A percentile compares a stretch with the other conserved stretches of the same genome.
Conservation (phyloP, 441 rosid genomes). For the Gossypium davidsonii region DNA sequence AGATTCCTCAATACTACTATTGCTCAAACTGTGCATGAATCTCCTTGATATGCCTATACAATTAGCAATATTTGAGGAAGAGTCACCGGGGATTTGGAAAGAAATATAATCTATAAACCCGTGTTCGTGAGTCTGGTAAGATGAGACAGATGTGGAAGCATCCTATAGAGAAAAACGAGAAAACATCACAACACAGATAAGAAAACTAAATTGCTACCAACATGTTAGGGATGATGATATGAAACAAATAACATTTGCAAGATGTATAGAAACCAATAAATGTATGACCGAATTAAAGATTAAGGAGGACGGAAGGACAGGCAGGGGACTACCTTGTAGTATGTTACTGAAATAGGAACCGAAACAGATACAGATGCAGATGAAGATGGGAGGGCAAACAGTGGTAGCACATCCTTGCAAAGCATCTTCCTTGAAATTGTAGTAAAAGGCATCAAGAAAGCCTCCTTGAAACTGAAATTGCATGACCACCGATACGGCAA, state of each 20-base stretch:
- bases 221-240: neutral
- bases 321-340: slow-evolving; percentile 49
- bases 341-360: slow-evolving; percentile 71
- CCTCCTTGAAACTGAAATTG: slow-evolving; percentile 69
- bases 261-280: slow-evolving; percentile 2
- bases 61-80: slow-evolving; percentile 40
- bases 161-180: slow-evolving; percentile 31
- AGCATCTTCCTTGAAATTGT: slow-evolving; percentile 67
- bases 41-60: slow-evolving; percentile 71
- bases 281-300: neutral
- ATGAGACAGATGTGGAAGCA: slow-evolving; percentile 28
- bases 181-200: neutral
- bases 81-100: slow-evolving; percentile 60
- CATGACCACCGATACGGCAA: slow-evolving; percentile 15
- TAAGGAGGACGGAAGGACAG: neutral
- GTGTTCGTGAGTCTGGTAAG: slow-evolving; percentile 28
- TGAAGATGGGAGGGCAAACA: slow-evolving; percentile 55
- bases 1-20: slow-evolving; percentile 27
- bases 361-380: slow-evolving; percentile 30
- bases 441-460: slow-evolving; percentile 79
- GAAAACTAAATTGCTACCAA: neutral
- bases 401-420: slow-evolving; percentile 57
- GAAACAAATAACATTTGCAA: neutral
- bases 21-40: slow-evolving; percentile 35
- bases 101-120: slow-evolving; percentile 59